Base-by-base conservation (phyloP, 2,329 filamentous ascomycete species). In the Rugonectria rugulosa region DNA sequence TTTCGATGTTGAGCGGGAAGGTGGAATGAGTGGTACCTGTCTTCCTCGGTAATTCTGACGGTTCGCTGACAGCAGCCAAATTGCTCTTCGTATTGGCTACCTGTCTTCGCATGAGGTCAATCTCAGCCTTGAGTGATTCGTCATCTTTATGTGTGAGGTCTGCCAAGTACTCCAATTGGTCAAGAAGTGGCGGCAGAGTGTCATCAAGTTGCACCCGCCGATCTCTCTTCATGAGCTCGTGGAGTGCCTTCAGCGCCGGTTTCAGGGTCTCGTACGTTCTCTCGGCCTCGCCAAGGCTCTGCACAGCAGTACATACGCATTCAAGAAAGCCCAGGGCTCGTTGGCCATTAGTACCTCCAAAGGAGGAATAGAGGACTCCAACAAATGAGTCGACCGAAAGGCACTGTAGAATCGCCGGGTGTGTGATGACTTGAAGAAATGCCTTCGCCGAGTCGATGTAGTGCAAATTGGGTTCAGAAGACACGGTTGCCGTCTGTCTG, bases 341-440 rank as follows among this genome's bases (percentile, higher is more conserved):
- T 41, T 60, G 60, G 66, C 67, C 70, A 1, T 68, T 67, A n/a
- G 65, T 55, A 2, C 73, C 73, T 6, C 66, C 54, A 0, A 75
- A 49, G 27, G 71, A 72, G 11, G 65, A 68, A 54, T 67, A 71
- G 11, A 75, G 65, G 0, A 40, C 54, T 2, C 68, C 65, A 1
- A 76, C 67, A 21, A 73, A 62, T 5, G 71, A 59, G 38, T 76
- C 73, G 11, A 77, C 65, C 0, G 75, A 63, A 11, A 71, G 67
- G 17, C 71, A 74, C 47, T 71, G 66, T 2, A 68, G 46, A 4
- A 73, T 65, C 2, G 64, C 59, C 1, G 60, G 37, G 23, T 75
- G 70, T 0, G 70, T 73, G 23, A 75, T 53, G 10, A 75, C 21
- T 8, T 60, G 49, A 9, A 76, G 70, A 6, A 75, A 65, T 11